These are phyloP conservation scores for Zasmidium cellare DNA, from an alignment of 2,329 filamentous ascomycete genomes.

Conservation along the genomic window DNA sequence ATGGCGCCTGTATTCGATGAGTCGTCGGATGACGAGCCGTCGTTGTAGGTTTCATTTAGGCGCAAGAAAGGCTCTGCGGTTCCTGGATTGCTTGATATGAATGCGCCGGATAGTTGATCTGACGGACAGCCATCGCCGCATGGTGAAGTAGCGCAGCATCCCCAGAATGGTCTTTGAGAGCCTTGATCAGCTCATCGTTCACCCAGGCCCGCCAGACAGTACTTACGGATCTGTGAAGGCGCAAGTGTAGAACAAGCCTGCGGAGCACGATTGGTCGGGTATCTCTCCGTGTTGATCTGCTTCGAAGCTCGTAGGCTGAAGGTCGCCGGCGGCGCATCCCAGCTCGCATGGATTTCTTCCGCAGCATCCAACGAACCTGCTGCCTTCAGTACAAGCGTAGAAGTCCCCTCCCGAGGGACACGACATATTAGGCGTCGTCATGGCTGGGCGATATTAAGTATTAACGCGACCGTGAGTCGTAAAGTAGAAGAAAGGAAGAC, in stretches of 20 bases:
- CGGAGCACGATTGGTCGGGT: conserved; percentile 8
- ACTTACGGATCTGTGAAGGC: neutral
- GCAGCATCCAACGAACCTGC: conserved; percentile 12
- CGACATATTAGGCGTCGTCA: conserved; percentile 12
- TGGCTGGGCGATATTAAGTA: neutral
- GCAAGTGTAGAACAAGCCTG: conserved; percentile 10
- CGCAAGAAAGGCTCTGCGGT: conserved; percentile 7
- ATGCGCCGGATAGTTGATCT: conserved; percentile 2
- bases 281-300: conserved; percentile 5
- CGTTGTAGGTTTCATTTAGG: conserved; percentile 2
- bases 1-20: conserved; percentile 5
- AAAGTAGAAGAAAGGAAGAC: neutral
- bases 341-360: conserved; percentile 9
- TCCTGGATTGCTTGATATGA: conserved; percentile 5
- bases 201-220: too few species aligned
- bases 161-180: conserved; percentile 7
- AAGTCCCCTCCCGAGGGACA: conserved; percentile 12
- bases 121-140: conserved; percentile 6
- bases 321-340: conserved; percentile 9
- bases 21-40: neutral
- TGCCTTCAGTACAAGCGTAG: conserved; percentile 10
- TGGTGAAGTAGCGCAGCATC: conserved; percentile 10
- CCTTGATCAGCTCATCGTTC: neutral
- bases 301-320: conserved; percentile 7
- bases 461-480: neutral